These are phyloP conservation scores for Rosa rugosa DNA, from an alignment of 306 rosid genomes.

Conservation along the genomic window DNA sequence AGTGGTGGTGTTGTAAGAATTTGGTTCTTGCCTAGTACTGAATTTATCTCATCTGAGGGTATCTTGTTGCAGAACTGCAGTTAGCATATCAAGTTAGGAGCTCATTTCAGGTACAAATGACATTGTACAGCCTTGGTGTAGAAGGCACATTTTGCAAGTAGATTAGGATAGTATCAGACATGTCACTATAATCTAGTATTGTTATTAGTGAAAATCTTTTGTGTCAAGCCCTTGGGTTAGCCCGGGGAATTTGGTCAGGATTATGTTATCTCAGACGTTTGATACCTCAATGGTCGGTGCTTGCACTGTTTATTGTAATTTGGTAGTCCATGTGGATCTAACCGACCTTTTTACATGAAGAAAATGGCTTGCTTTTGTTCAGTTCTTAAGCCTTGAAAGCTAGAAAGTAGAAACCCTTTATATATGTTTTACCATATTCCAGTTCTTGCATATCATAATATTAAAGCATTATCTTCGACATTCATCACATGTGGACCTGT, in stretches of 20 bases:
- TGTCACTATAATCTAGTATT: background rate
- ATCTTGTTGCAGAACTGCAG: background rate
- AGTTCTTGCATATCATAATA: background rate
- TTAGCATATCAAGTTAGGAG: background rate
- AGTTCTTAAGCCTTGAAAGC: background rate
- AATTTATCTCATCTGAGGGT: background rate
- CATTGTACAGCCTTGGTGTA: background rate
- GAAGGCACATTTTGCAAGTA: background rate
- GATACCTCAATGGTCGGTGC: background rate
- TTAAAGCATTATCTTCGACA: background rate
- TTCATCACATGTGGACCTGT: background rate
- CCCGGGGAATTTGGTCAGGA: too few species aligned
- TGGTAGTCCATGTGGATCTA: background rate
- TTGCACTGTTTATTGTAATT: background rate
- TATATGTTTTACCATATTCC: background rate
- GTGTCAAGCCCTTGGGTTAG: background rate
- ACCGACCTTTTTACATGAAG: background rate
- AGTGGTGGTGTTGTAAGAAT: conserved; percentile 59
- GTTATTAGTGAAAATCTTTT: background rate
- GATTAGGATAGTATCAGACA: background rate
- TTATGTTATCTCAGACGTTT: background rate
- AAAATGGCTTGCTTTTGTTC: background rate
- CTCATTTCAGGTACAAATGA: background rate
- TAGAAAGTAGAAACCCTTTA: background rate
- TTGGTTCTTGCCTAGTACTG: conserved; percentile 5